Percentiles rank a stretch among this genome's conserved stretches.
Conservation (phyloP, 345 rosid genomes). For the Brassica cretica region DNA sequence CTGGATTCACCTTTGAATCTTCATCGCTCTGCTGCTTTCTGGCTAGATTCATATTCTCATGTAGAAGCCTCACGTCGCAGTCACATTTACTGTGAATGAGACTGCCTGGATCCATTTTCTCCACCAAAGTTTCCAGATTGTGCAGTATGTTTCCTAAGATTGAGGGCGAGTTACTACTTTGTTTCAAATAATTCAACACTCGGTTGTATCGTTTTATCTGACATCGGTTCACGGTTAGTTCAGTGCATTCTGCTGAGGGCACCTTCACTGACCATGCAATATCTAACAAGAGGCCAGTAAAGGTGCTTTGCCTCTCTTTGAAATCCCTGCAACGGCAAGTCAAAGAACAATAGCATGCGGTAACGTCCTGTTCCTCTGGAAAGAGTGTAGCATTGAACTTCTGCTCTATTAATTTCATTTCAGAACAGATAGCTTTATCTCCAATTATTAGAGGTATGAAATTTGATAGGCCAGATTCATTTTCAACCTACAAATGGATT, state of each 20-base stretch:
- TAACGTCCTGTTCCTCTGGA: slow-evolving; percentile 38
- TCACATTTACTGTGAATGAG: slow-evolving; percentile 39
- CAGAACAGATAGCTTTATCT: slow-evolving; percentile 68
- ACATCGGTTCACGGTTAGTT: slow-evolving; percentile 43
- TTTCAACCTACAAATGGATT: slow-evolving; percentile 69
- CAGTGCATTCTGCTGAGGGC: slow-evolving; percentile 56
- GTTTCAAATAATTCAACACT: slow-evolving; percentile 59
- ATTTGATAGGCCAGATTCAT: slow-evolving; percentile 84
- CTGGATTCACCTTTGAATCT: slow-evolving; percentile 27
- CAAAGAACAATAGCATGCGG: slow-evolving; percentile 29
- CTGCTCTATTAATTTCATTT: slow-evolving; percentile 69
- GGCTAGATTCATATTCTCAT: slow-evolving; percentile 51
- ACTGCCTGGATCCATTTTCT: slow-evolving; percentile 40
- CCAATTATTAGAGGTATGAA: slow-evolving; percentile 81
- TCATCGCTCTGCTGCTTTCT: slow-evolving; percentile 39
- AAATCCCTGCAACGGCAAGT: slow-evolving; percentile 48
- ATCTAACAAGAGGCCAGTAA: slow-evolving; percentile 71
- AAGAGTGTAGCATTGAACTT: slow-evolving; percentile 49
- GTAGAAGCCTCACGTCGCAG: slow-evolving; percentile 48
- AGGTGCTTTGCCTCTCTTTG: slow-evolving; percentile 46
- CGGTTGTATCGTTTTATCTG: slow-evolving; percentile 68
- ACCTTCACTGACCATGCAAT: slow-evolving; percentile 83
- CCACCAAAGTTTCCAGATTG: slow-evolving; percentile 52
- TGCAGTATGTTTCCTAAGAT: slow-evolving; percentile 58
- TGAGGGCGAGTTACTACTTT: slow-evolving; percentile 49